Base-by-base conservation (phyloP, 164 flowering plant genomes). In the Vitis riparia region DNA sequence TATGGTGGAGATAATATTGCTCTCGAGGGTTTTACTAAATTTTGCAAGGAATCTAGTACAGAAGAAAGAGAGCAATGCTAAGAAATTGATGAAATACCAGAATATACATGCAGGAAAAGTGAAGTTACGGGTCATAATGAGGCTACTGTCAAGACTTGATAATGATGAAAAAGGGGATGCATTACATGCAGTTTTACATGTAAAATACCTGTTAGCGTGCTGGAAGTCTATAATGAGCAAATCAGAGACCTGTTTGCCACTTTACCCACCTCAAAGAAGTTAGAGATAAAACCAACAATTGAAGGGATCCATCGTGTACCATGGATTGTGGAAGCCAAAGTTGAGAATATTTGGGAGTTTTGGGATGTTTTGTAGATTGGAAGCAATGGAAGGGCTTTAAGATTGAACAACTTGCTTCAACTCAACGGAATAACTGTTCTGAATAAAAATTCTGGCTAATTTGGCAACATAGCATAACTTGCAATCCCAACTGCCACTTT, bases 181-280 rank as follows among this genome's bases (percentile, higher is more conserved):
- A 19, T 19, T 19, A 1, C 23, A 64, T 97, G 87, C 3, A 85
- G 86, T 14, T 74, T 77, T 64, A 64, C 68, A 13, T 94, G 90
- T 63, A 73, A 77, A 64, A 84, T 94, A 51, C 90, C 88, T 32
- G 97, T 91, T 37, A 90, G 96, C 51, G 92, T 91, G 71, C 91
- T 94, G 94, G 1, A 19, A 19, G 1, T 94, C 66, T 94, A 94
- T 76, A 91, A 94, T 76, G 98, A 92, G 70, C 95, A 90, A 77
- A 89, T 94, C 23, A 19, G 23, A 19, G 23, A 19, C 23, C 23
- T 19, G 23, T 19, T 19, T 19, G 23, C 23, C 23, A 76, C 82
- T 11, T 81, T 87, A 13, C 80, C 90, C 51, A 52, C 90, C 47
- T 78, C 93, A 52, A 91, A 88, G 68, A 87, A 77, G 75, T 73